phyloP scores from a whole-genome alignment of 108 stramenopile species.

The Nitzschia sp. region DNA sequence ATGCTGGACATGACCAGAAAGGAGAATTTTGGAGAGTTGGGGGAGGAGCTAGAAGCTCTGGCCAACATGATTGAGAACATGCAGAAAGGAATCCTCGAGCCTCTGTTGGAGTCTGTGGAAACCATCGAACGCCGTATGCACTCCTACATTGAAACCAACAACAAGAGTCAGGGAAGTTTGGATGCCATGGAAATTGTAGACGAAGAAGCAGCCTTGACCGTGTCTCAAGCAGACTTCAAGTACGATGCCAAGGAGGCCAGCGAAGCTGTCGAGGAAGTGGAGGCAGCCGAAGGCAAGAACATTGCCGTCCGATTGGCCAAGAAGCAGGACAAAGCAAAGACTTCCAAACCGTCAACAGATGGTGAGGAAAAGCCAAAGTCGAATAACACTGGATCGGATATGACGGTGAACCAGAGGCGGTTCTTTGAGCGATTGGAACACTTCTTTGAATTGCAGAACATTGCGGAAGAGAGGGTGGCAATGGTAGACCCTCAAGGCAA shows the following conservation, averaged over 20 bases:
- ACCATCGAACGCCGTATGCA: slow-evolving; percentile 39
- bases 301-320: neutral
- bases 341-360: neutral
- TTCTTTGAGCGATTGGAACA: slow-evolving; percentile 29
- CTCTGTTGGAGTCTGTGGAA: slow-evolving; percentile 32
- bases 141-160: slow-evolving; percentile 10
- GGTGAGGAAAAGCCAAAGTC: neutral
- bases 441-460: slow-evolving; percentile 27
- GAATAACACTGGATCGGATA: neutral
- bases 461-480: slow-evolving; percentile 18
- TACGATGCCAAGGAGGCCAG: slow-evolving; percentile 6
- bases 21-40: slow-evolving; percentile 33
- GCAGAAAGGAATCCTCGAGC: slow-evolving; percentile 34
- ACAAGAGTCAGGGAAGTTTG: slow-evolving; percentile 3
- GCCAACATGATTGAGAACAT: slow-evolving; percentile 29
- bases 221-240: neutral
- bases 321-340: neutral
- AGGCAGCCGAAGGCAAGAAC: neutral
- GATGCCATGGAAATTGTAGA: neutral
- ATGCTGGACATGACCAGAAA: slow-evolving; percentile 23
- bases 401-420: slow-evolving; percentile 18
- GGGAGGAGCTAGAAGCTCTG: slow-evolving; percentile 20
- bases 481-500: slow-evolving; percentile 30
- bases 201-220: slow-evolving; percentile 7
- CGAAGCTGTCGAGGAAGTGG: slow-evolving; percentile 17